Conservation (phyloP, 2,329 filamentous ascomycete species). For the Teratosphaeria nubilosa region DNA sequence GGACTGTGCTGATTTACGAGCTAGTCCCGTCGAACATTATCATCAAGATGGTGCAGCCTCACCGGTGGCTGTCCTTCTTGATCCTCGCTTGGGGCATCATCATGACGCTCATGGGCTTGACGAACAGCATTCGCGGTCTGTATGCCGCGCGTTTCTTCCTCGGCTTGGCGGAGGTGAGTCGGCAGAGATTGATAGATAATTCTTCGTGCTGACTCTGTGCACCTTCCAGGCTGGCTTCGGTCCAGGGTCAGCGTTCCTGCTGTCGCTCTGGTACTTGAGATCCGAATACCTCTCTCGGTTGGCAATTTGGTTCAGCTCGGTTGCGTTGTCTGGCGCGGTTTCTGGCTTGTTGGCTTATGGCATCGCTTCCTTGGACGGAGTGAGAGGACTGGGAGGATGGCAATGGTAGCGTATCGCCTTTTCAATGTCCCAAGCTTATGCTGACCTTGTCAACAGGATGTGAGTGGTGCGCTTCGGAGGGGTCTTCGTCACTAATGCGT, state of each 20-base stretch:
- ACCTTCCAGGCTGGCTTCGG: constrained; percentile 48
- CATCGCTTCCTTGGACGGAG: constrained; percentile 46
- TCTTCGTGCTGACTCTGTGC: not conserved
- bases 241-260: constrained; percentile 34
- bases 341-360: constrained; percentile 31
- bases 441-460: not conserved
- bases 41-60: constrained; percentile 37
- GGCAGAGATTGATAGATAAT: not conserved
- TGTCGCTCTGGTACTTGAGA: constrained; percentile 26
- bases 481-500: not conserved
- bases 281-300: constrained; percentile 24
- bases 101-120: constrained; percentile 32
- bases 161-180: constrained; percentile 23
- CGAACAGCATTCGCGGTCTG: constrained; percentile 33
- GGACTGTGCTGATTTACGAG: not conserved
- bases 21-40: constrained; percentile 33
- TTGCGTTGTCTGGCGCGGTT: constrained; percentile 26
- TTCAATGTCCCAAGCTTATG: too few relatives aligned
- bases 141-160: constrained; percentile 29
- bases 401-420: constrained; percentile 17
- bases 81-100: constrained; percentile 26
- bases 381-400: constrained; percentile 55
- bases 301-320: constrained; percentile 26
- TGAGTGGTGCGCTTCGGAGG: not conserved
- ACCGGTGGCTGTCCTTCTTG: constrained; percentile 25